Percentiles rank a stretch among this genome's conserved stretches.
Conservation (phyloP, 371 early-diverging fungal genomes). For the Nematocida ausubeli region DNA sequence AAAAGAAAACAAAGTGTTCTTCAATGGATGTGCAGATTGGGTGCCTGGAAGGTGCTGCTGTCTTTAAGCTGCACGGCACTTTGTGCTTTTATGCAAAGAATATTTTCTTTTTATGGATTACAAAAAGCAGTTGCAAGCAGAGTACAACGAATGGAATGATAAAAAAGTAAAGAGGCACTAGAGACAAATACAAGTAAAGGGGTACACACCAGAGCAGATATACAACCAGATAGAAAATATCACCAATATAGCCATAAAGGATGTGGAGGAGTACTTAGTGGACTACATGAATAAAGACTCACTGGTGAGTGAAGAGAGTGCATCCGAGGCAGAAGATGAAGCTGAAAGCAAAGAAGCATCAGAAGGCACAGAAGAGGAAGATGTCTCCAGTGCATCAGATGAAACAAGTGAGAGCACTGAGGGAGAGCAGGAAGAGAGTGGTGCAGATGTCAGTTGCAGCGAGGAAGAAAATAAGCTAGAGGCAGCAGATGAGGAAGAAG, state of each 20-base stretch:
- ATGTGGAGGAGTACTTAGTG: conserved; percentile 36
- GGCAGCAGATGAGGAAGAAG: conserved; percentile 12
- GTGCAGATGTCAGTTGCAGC: conserved; percentile 40
- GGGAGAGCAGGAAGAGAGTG: conserved; percentile 52
- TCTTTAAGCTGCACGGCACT: background rate
- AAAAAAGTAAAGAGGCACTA: conserved; percentile 33
- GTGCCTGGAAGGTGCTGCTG: background rate
- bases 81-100: conserved; percentile 4
- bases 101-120: conserved; percentile 44
- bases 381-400: background rate
- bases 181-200: conserved; percentile 32
- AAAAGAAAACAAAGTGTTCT: background rate
- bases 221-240: conserved; percentile 59
- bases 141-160: conserved; percentile 43
- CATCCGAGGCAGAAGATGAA: background rate
- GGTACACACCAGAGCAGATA: conserved; percentile 59
- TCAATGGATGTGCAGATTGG: background rate
- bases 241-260: conserved; percentile 35
- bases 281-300: background rate
- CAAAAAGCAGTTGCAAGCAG: conserved; percentile 49
- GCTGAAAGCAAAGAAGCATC: background rate
- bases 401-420: conserved; percentile 27
- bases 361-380: conserved; percentile 10
- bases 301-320: background rate
- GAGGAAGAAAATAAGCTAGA: background rate